Percentiles rank a stretch among this genome's conserved stretches.
These are phyloP conservation scores for Pyropia yezoensis DNA, from an alignment of 23 red algal species.

Conservation along the genomic window DNA sequence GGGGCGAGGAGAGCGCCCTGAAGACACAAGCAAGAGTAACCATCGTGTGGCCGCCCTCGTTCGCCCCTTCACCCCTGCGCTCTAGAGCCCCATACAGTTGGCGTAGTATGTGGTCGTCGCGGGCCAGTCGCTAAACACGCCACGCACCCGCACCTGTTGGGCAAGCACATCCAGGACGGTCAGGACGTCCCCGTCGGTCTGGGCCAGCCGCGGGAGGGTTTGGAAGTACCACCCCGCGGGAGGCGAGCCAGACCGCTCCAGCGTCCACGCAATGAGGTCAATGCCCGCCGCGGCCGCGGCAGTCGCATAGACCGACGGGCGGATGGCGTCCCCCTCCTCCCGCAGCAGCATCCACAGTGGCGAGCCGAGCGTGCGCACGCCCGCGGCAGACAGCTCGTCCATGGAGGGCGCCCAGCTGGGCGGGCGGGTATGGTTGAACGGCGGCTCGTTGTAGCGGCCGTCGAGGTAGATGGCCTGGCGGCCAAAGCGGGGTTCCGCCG, in stretches of 20 bases:
- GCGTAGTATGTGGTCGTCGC: constrained; percentile 18
- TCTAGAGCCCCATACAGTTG: constrained; percentile 9
- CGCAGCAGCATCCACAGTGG: constrained; percentile 15
- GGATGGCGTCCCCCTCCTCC: not conserved
- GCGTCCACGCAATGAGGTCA: constrained; percentile 30
- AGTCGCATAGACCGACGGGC: constrained; percentile 6
- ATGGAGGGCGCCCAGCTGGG: constrained; percentile 4
- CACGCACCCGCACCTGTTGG: constrained; percentile 6
- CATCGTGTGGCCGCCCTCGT: too few relatives aligned
- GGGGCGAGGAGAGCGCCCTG: too few relatives aligned
- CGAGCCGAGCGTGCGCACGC: constrained; percentile 10
- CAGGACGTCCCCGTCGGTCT: constrained; percentile 11
- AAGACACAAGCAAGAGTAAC: too few relatives aligned
- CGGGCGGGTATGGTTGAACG: constrained; percentile 1
- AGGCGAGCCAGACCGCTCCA: constrained; percentile 16
- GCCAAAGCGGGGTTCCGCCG: not conserved
- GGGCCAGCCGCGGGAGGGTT: not conserved
- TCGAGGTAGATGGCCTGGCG: constrained; percentile 21
- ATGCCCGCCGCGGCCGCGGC: constrained; percentile 13
- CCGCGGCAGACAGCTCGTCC: constrained; percentile 4
- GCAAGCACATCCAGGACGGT: constrained; percentile 12
- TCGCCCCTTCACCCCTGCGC: too few relatives aligned
- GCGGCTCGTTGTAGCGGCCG: constrained; percentile 12
- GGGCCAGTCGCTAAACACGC: constrained; percentile 26
- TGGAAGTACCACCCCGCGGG: too few relatives aligned